Conservation (phyloP, 1,284 basidiomycete genomes). For the Boletus semigastroideus region DNA sequence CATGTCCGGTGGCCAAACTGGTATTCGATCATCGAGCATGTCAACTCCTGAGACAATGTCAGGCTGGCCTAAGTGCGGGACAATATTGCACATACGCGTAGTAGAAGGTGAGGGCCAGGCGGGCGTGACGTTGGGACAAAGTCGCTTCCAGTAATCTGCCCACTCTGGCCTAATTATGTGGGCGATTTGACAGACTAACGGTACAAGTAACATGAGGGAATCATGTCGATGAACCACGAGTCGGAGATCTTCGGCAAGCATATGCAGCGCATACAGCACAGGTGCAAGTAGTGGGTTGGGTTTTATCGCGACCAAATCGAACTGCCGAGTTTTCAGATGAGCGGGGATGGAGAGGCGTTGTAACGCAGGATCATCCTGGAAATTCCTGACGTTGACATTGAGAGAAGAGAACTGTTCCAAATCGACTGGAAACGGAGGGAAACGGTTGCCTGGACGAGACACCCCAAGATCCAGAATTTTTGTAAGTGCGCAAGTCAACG, state of each 20-base stretch:
- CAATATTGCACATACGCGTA: slow-evolving; percentile 39
- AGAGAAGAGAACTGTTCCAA: slow-evolving; percentile 36
- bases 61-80: neutral
- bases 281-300: slow-evolving; percentile 48
- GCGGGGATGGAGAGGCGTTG: slow-evolving; percentile 44
- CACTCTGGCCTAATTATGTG: slow-evolving; percentile 71
- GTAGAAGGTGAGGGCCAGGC: slow-evolving; percentile 54
- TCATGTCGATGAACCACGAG: slow-evolving; percentile 53
- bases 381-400: slow-evolving; percentile 43
- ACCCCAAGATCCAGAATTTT: slow-evolving; percentile 46
- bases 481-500: slow-evolving; percentile 52
- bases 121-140: slow-evolving; percentile 59
- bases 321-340: slow-evolving; percentile 26
- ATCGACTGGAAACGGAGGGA: slow-evolving; percentile 9
- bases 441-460: slow-evolving; percentile 9
- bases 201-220: slow-evolving; percentile 59
- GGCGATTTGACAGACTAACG: slow-evolving; percentile 69
- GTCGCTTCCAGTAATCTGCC: slow-evolving; percentile 85
- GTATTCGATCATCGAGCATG: slow-evolving; percentile 61
- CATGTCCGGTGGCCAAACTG: slow-evolving; percentile 69
- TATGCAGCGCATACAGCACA: slow-evolving; percentile 71
- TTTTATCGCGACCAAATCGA: slow-evolving; percentile 20
- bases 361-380: slow-evolving; percentile 60
- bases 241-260: slow-evolving; percentile 70
- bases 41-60: slow-evolving; percentile 37